These are phyloP conservation scores for Brachypodium distachyon DNA, from an alignment of 202 grass and related monocot genomes.

Conservation along the genomic window DNA sequence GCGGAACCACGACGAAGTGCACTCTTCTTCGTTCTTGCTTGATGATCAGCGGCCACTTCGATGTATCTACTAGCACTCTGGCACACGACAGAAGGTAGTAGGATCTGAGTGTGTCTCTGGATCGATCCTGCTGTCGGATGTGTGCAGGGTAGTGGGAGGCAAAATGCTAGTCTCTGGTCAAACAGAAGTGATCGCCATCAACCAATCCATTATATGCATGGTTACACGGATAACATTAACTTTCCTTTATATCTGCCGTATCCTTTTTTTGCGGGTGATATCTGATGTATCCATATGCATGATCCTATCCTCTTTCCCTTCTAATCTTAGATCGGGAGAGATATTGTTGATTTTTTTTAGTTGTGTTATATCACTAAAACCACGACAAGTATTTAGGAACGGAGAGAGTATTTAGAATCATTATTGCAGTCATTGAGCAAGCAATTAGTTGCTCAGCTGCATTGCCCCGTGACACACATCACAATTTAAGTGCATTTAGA, in stretches of 20 bases:
- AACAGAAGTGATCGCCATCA: conserved; percentile 1
- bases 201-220: neutral
- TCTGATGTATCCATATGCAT: no score
- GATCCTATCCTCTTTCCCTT: neutral
- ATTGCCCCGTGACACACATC: no score
- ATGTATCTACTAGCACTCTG: neutral
- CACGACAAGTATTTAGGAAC: no score
- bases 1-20: neutral
- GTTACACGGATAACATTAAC: neutral
- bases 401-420: neutral
- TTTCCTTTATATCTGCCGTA: neutral
- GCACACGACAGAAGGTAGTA: conserved; percentile 24
- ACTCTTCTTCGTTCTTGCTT: neutral
- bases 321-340: neutral
- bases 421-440: neutral
- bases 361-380: no score
- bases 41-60: neutral
- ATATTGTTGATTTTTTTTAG: neutral
- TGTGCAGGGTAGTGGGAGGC: conserved; percentile 18
- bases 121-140: conserved; percentile 5
- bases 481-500: no score
- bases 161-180: conserved; percentile 8
- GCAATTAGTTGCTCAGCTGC: neutral
- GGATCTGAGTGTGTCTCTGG: conserved; percentile 25
- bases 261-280: no score